Conservation (phyloP, 2,329 filamentous ascomycete genomes). For the Tetracladium maxilliforme region DNA sequence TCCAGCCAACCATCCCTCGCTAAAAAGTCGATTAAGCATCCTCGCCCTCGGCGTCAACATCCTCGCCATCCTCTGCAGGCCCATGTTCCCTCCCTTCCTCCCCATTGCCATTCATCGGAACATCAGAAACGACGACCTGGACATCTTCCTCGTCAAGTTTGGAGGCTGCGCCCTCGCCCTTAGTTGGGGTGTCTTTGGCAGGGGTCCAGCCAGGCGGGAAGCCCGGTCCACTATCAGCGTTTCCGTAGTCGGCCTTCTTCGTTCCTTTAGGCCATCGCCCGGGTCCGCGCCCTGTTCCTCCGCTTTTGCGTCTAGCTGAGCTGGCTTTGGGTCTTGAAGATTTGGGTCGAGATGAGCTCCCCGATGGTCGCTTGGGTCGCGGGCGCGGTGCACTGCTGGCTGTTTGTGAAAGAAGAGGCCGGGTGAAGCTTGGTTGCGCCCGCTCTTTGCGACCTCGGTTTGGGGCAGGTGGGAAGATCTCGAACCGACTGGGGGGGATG, state of each 20-base stretch:
- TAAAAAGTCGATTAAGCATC: too few relatives aligned
- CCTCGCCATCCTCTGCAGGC: too few relatives aligned
- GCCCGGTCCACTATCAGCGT: constrained; percentile 49
- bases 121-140: too few relatives aligned
- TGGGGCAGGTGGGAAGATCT: constrained; percentile 60
- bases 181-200: too few relatives aligned
- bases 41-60: too few relatives aligned
- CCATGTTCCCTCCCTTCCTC: too few relatives aligned
- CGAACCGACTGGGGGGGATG: constrained; percentile 59
- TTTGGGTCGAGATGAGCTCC: constrained; percentile 8
- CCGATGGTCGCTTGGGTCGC: neutral
- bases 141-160: too few relatives aligned
- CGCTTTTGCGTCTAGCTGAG: constrained; percentile 36
- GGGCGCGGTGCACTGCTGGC: constrained; percentile 14
- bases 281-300: constrained; percentile 48
- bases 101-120: too few relatives aligned
- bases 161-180: too few relatives aligned
- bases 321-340: constrained; percentile 12
- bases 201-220: constrained; percentile 43
- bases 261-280: constrained; percentile 55
- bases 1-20: too few relatives aligned
- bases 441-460: constrained; percentile 32
- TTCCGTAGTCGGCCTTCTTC: constrained; percentile 53
- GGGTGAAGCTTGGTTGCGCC: constrained; percentile 23
- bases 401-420: constrained; percentile 21